Percentiles rank a stretch among this genome's conserved stretches.
These are phyloP conservation scores for Hypoxylon trugodes DNA, from an alignment of 495 filamentous ascomycete species.

Conservation along the genomic window DNA sequence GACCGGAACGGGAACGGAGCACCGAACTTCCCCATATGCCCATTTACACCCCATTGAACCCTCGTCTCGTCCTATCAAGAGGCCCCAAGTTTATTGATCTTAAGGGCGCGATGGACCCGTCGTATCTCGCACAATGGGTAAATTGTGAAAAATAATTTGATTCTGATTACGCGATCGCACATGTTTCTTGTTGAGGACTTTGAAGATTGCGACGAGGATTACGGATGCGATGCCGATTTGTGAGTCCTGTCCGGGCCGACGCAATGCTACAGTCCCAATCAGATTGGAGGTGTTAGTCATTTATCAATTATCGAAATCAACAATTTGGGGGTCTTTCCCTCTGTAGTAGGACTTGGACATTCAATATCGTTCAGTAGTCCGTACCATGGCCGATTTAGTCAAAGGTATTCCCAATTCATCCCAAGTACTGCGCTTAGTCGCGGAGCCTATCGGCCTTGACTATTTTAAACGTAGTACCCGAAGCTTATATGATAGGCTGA, in stretches of 20 bases:
- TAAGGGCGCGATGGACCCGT: conserved; percentile 11
- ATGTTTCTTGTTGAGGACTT: not conserved
- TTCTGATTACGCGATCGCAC: conserved; percentile 19
- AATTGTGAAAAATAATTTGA: conserved; percentile 6
- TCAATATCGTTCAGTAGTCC: no score
- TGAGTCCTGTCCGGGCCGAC: conserved; percentile 16
- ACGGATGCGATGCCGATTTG: not conserved
- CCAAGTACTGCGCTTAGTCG: no score
- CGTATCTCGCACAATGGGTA: not conserved
- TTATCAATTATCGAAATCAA: no score
- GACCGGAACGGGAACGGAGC: conserved; percentile 31
- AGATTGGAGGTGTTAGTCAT: not conserved
- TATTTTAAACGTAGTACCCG: no score
- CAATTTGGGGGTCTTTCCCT: no score
- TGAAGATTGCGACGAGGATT: not conserved
- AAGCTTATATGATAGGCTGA: no score
- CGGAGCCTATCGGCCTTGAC: no score
- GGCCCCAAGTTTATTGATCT: not conserved
- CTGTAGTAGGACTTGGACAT: no score
- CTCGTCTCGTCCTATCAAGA: conserved; percentile 17
- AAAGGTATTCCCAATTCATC: no score
- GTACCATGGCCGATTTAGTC: no score
- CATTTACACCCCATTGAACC: not conserved
- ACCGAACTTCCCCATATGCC: conserved; percentile 22
- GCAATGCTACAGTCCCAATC: conserved; percentile 20